Evolutionary conservation across 106 monocot genomes (phyloP), one percentile per base, ranked within the genome.

Genomic region (Ottelia alismoides): DNA sequence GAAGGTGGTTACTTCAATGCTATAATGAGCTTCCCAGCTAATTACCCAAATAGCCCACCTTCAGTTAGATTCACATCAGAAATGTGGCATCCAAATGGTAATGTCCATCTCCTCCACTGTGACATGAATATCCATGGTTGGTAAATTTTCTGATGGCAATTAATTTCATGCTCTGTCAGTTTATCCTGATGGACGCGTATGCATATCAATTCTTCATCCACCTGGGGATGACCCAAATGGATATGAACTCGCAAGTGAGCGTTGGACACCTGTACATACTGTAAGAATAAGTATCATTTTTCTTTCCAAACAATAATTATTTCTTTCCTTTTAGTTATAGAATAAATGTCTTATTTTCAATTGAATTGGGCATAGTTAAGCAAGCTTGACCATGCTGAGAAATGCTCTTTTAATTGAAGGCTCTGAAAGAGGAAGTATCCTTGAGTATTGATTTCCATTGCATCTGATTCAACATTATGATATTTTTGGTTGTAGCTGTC

Each of bases 221-320:
- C 82, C 88, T 31, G 83, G 88, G 24, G 88, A 88, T 26, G 88
- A 88, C 44, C 88, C 83, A 11, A 83, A 68, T 64, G 82, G 82
- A 2, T 88, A 88, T 74, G 83, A 88, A 51, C 88, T 88, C 66
- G 88, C 88, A 62, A 88, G 88, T 62, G 82, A 88, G 52, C 78
- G 83, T 1, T 88, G 88, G 88, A 76, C 79, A 49, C 88, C 88
- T 58, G 88, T 88, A 10, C 88, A 88, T 45, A 88, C 83, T 23
- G 88, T 88, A 82, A 27, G 64, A n/a, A n/a, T n/a, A n/a, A n/a
- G n/a, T n/a, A n/a, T n/a, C n/a, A n/a, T n/a, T n/a, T n/a, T n/a
- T n/a, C n/a, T n/a, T n/a, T n/a, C n/a, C n/a, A n/a, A n/a, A n/a
- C n/a, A n/a, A n/a, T n/a, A n/a, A n/a, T n/a, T n/a, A n/a, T n/a